A percentile compares a stretch with the other conserved stretches of the same genome.
phyloP scores from a whole-genome alignment of 495 filamentous ascomycete genomes.

The Penicillium paradoxum region DNA sequence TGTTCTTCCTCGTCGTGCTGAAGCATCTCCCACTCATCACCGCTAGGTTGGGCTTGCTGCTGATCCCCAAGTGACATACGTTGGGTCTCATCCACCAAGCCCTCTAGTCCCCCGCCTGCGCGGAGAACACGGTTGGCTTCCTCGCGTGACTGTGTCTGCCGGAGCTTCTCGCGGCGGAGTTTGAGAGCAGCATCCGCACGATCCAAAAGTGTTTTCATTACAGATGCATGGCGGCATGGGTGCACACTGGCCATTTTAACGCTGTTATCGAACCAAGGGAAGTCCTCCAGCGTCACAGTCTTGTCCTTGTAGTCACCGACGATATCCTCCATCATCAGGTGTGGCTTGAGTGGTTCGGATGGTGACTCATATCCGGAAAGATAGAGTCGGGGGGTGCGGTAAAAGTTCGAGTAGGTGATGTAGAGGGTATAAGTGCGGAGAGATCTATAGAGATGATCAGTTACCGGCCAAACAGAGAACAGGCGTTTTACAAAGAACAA shows the following conservation, averaged over 20 bases:
- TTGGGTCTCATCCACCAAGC: slow-evolving; percentile 57
- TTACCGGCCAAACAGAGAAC: background rate
- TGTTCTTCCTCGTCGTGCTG: slow-evolving; percentile 67
- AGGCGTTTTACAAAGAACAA: background rate
- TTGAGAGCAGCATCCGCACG: slow-evolving; percentile 91
- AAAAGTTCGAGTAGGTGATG: slow-evolving; percentile 95
- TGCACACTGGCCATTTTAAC: slow-evolving; percentile 96
- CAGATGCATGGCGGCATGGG: slow-evolving; percentile 86
- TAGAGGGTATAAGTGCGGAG: slow-evolving; percentile 94
- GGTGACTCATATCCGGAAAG: slow-evolving; percentile 83
- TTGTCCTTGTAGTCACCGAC: slow-evolving; percentile 99
- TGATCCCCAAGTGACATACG: slow-evolving; percentile 39
- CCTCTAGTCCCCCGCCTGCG: slow-evolving; percentile 57
- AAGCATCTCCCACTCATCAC: slow-evolving; percentile 85
- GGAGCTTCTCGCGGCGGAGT: slow-evolving; percentile 75
- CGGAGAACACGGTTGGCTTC: slow-evolving; percentile 28
- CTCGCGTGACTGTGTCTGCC: slow-evolving; percentile 43
- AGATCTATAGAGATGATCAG: slow-evolving; percentile 48
- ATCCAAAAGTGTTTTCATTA: slow-evolving; percentile 97
- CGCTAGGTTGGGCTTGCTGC: slow-evolving; percentile 54
- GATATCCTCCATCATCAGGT: slow-evolving; percentile 98
- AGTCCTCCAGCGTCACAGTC: slow-evolving; percentile 97
- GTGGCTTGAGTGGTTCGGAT: slow-evolving; percentile 78
- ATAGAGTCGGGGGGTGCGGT: slow-evolving; percentile 93
- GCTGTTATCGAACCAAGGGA: slow-evolving; percentile 76